Evolutionary conservation across 345 rosid genomes (phyloP), one percentile per base, ranked within the genome.

Genomic region (Citropsis articulata): DNA sequence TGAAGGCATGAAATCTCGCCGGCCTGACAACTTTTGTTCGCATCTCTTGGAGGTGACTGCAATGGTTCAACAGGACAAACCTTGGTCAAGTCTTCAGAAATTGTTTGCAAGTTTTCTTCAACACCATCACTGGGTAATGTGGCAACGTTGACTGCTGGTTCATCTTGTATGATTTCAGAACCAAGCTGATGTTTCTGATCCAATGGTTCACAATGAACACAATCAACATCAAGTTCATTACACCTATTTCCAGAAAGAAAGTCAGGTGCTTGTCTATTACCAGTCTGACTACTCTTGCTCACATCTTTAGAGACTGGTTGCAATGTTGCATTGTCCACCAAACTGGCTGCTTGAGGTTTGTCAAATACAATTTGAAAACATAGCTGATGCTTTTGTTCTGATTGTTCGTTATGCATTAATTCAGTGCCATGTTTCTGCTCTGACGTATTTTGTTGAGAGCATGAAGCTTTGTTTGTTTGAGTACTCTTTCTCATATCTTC

Each of bases 181-280:
- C 69, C 77, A 73, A 60, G 40, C 36, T 71, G 76, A 57, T 64
- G 48, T 64, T 56, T 83, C 50, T 72, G 77, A 71, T 80, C 77
- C 33, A 73, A 57, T 77, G 82, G 33, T 61, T 77, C 71, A 9
- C 35, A 9, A 80, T 33, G 73, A 27, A 8, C 72, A 78, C 55
- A 53, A 69, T 65, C 83, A 76, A 63, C 69, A 57, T 57, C 69
- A 33, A 59, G 64, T 31, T 71, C 73, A 56, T 66, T 72, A 66
- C 69, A 31, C 33, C 31, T 53, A 50, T 45, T 72, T 71, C 72
- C 50, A 38, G 77, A 83, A 76, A 63, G 73, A 78, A 77, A 35
- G 9, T 79, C 65, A 14, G 74, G 75, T 64, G 60, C 36, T 66
- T 69, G 69, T 62, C 77, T 74, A 9, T 60, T 66, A 59, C 55